phyloP scores from a whole-genome alignment of 2,329 filamentous ascomycete genomes.

The Verticillium tricorpus region DNA sequence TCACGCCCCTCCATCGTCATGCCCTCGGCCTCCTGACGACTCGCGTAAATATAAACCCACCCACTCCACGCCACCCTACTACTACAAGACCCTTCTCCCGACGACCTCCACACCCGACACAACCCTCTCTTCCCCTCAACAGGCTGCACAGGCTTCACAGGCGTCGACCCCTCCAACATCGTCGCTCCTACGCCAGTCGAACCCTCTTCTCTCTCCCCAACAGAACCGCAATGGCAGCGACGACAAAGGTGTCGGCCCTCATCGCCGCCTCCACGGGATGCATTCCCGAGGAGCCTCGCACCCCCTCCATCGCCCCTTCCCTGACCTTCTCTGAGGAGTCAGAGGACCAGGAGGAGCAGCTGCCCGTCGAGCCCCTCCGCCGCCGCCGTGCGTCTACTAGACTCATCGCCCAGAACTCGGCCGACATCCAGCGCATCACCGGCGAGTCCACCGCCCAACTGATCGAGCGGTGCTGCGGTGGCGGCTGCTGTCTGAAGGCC shows the following conservation, averaged over 20 bases:
- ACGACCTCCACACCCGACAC: background rate
- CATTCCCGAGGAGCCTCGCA: slow-evolving; percentile 38
- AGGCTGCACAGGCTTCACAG: background rate
- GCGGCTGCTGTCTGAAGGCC: slow-evolving; percentile 56
- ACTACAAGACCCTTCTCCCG: background rate
- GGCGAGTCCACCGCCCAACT: slow-evolving; percentile 59
- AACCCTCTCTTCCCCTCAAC: background rate
- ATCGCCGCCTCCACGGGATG: slow-evolving; percentile 34
- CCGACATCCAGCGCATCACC: slow-evolving; percentile 59
- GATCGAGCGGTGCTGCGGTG: slow-evolving; percentile 60
- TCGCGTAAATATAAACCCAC: slow-evolving; percentile 1
- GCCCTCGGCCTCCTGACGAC: background rate
- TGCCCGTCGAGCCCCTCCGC: slow-evolving; percentile 38
- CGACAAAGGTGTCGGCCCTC: slow-evolving; percentile 32
- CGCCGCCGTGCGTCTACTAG: slow-evolving; percentile 64
- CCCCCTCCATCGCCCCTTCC: slow-evolving; percentile 53
- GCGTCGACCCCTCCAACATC: background rate
- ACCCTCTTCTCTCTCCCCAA: background rate
- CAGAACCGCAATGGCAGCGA: slow-evolving; percentile 21
- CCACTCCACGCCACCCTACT: background rate
- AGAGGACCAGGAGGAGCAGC: slow-evolving; percentile 51
- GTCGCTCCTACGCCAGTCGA: background rate
- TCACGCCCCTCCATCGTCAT: background rate
- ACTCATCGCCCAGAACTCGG: slow-evolving; percentile 59
- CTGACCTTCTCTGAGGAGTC: slow-evolving; percentile 61